Conservation (phyloP, 257 asterid genomes). For the Anisodus acutangulus region DNA sequence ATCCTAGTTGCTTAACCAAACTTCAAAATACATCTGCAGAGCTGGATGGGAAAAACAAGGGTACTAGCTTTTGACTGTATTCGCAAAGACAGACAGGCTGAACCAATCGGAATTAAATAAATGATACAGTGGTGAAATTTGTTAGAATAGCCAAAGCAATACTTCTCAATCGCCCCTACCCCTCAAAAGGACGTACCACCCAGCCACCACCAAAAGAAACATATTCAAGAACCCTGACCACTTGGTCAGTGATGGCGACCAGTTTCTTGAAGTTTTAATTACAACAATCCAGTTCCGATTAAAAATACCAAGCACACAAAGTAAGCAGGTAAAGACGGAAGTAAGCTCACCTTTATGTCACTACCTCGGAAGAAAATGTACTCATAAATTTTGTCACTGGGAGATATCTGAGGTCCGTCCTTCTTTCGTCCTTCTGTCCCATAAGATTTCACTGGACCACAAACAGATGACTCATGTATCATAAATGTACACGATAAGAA, state of each 20-base stretch:
- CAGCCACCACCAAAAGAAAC: neutral
- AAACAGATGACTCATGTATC: neutral
- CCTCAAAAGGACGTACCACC: neutral
- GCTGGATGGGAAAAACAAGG: neutral
- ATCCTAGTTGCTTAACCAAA: slow-evolving; percentile 4
- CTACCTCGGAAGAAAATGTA: slow-evolving; percentile 42
- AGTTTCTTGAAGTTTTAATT: neutral
- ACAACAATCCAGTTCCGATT: neutral
- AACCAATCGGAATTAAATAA: neutral
- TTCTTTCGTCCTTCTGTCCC: slow-evolving; percentile 46
- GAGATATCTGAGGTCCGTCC: slow-evolving; percentile 36
- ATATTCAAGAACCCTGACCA: neutral
- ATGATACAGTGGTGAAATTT: neutral
- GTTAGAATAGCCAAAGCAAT: neutral
- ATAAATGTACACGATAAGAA: neutral
- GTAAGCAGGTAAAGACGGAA: neutral
- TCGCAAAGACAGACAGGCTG: slow-evolving; percentile 6
- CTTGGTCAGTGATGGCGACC: neutral
- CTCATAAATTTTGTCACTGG: slow-evolving; percentile 37
- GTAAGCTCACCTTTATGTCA: slow-evolving; percentile 39
- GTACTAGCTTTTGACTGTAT: neutral
- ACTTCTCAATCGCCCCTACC: neutral
- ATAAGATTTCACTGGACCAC: slow-evolving; percentile 41
- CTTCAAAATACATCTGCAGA: slow-evolving; percentile 8
- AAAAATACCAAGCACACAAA: neutral